phyloP scores from a whole-genome alignment of 2,329 filamentous ascomycete genomes.

The Fusarium xyrophilum region DNA sequence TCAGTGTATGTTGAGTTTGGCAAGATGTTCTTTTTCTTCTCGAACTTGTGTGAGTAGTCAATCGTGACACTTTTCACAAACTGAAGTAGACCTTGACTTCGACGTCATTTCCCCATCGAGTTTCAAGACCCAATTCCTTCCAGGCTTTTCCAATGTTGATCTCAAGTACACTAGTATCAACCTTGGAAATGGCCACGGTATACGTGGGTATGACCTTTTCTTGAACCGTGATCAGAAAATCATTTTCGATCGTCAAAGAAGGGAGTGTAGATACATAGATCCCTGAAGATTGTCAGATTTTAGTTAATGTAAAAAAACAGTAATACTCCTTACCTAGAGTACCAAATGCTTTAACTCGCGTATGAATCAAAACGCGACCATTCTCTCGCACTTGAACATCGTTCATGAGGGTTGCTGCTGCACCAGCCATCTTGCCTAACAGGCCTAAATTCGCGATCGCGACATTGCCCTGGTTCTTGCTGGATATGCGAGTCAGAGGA shows the following conservation, averaged over 20 bases:
- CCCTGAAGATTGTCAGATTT: constrained; percentile 49
- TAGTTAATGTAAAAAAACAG: background rate
- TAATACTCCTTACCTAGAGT: constrained; percentile 63
- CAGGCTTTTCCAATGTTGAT: constrained; percentile 81
- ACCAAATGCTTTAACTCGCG: constrained; percentile 81
- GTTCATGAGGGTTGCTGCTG: constrained; percentile 74
- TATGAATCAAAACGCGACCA: constrained; percentile 69
- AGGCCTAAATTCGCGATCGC: constrained; percentile 77
- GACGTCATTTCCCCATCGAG: constrained; percentile 83
- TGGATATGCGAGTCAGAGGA: constrained; percentile 65
- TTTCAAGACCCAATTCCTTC: constrained; percentile 72
- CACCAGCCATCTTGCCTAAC: constrained; percentile 87
- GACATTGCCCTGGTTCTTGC: constrained; percentile 47
- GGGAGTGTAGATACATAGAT: constrained; percentile 78
- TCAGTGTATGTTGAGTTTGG: background rate
- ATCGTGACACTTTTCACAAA: constrained; percentile 38
- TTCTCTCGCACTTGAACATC: constrained; percentile 61
- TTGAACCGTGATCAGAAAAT: constrained; percentile 78
- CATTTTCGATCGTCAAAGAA: constrained; percentile 63
- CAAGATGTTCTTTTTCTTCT: background rate
- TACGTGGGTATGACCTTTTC: constrained; percentile 72
- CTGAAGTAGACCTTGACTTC: constrained; percentile 68
- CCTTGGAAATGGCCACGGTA: constrained; percentile 65
- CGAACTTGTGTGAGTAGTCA: background rate
- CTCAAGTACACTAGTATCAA: constrained; percentile 69